Evolutionary conservation across 2,329 filamentous ascomycete genomes (phyloP).

Genomic region (Clonostachys rhizophaga): DNA sequence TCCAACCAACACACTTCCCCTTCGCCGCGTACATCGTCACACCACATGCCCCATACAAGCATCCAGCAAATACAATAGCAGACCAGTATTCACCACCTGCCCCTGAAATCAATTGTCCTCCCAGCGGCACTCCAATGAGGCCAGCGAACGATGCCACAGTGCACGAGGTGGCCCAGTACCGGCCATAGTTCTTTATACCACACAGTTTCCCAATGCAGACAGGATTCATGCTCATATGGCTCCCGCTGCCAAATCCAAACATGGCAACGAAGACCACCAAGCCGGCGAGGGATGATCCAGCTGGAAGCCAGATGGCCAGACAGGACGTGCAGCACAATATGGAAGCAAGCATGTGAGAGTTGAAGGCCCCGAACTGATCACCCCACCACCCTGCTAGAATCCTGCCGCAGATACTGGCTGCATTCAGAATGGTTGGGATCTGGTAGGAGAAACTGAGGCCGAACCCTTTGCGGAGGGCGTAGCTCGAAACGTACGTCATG

Average conservation of each 20-base stretch:
- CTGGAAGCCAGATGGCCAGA: conserved; percentile 51
- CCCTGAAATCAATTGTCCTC: too few species aligned
- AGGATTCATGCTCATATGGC: too few species aligned
- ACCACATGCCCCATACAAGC: too few species aligned
- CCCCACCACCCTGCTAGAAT: conserved; percentile 50
- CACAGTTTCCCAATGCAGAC: too few species aligned
- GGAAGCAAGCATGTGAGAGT: conserved; percentile 46
- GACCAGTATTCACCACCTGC: too few species aligned
- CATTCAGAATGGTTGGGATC: conserved; percentile 62
- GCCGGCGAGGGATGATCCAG: conserved; percentile 34
- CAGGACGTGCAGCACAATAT: conserved; percentile 45
- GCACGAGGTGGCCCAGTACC: too few species aligned
- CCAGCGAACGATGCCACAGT: too few species aligned
- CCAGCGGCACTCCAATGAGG: too few species aligned
- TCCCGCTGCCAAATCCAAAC: conserved; percentile 19
- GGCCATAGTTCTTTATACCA: too few species aligned
- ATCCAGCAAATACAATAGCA: too few species aligned
- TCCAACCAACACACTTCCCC: too few species aligned
- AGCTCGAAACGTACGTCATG: conserved; percentile 54
- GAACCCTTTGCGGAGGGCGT: conserved; percentile 48
- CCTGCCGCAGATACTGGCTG: conserved; percentile 56
- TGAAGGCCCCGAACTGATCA: conserved; percentile 49
- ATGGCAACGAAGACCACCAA: conserved; percentile 18
- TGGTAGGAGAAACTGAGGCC: conserved; percentile 55
- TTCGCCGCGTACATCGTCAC: too few species aligned